Conservation (phyloP, 192 early-diverging fungal genomes). For the Backusella circina region DNA sequence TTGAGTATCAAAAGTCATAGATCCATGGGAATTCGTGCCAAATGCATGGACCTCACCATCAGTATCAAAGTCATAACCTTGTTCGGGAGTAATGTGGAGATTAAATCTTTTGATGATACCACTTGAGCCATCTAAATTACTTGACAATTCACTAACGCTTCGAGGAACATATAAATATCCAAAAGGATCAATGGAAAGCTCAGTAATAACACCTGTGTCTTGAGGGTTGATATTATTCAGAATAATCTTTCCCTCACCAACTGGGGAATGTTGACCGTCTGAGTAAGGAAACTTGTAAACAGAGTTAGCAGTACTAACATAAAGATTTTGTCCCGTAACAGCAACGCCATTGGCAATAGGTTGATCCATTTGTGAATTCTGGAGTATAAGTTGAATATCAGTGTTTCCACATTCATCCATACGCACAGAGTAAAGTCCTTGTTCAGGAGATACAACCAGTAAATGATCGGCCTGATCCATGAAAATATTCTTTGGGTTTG, state of each 20-base stretch:
- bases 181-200: slow-evolving; percentile 26
- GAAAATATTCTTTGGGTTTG: slow-evolving; percentile 16
- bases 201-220: background rate
- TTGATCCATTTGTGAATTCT: background rate
- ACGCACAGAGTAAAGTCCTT: slow-evolving; percentile 21
- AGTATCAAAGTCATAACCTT: slow-evolving; percentile 24
- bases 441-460: slow-evolving; percentile 15
- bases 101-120: slow-evolving; percentile 28
- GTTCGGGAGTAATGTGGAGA: slow-evolving; percentile 13
- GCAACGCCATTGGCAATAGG: slow-evolving; percentile 12
- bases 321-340: slow-evolving; percentile 12
- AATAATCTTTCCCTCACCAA: slow-evolving; percentile 4
- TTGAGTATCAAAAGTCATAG: slow-evolving; percentile 29
- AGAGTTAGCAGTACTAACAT: slow-evolving; percentile 18
- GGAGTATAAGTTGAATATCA: slow-evolving; percentile 9
- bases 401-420: slow-evolving; percentile 31
- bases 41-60: slow-evolving; percentile 21
- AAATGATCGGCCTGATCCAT: slow-evolving; percentile 28
- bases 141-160: background rate
- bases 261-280: slow-evolving; percentile 27
- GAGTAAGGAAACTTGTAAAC: slow-evolving; percentile 24
- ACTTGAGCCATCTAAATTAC: background rate
- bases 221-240: slow-evolving; percentile 16
- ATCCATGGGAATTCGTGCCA: slow-evolving; percentile 21
- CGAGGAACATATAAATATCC: slow-evolving; percentile 24